Evolutionary conservation across 2,329 filamentous ascomycete species (phyloP).

Genomic region (Fusarium sp.): DNA sequence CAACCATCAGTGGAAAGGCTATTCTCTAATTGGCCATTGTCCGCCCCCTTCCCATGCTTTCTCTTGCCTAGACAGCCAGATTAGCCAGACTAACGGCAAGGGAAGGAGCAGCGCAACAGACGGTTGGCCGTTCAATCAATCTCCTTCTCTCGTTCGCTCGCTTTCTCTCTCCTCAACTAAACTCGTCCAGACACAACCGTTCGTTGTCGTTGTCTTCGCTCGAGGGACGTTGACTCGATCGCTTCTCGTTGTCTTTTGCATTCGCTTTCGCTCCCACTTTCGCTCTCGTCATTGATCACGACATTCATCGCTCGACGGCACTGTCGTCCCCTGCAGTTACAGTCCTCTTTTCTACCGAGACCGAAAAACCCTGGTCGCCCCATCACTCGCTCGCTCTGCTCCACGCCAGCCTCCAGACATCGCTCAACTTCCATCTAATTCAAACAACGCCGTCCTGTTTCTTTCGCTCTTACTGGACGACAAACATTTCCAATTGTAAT

Average conservation of each 20-base stretch:
- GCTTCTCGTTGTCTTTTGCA: conserved; percentile 28
- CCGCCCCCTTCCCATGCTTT: conserved; percentile 31
- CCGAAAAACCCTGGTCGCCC: conserved; percentile 39
- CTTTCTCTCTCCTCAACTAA: conserved; percentile 16
- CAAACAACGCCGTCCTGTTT: conserved; percentile 44
- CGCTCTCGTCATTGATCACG: conserved; percentile 27
- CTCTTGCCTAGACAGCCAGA: conserved; percentile 12
- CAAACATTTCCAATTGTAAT: conserved; percentile 18
- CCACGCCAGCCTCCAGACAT: conserved; percentile 36
- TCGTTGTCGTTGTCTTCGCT: conserved; percentile 34
- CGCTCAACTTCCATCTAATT: conserved; percentile 40
- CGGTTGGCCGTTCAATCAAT: conserved; percentile 39
- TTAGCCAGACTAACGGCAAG: conserved; percentile 39
- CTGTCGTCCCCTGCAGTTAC: conserved; percentile 33
- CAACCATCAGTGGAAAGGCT: conserved; percentile 10
- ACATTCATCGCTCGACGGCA: conserved; percentile 14
- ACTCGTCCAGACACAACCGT: conserved; percentile 31
- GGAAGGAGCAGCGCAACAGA: conserved; percentile 36
- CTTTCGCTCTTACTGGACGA: conserved; percentile 30
- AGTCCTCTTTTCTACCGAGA: conserved; percentile 10
- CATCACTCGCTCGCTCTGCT: conserved; percentile 41
- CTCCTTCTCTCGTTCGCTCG: conserved; percentile 19
- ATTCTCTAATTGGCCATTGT: conserved; percentile 29
- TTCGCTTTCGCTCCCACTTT: conserved; percentile 29
- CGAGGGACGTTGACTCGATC: conserved; percentile 21